Conservation (phyloP, 2,329 filamentous ascomycete genomes). For the Diplodia seriata region DNA sequence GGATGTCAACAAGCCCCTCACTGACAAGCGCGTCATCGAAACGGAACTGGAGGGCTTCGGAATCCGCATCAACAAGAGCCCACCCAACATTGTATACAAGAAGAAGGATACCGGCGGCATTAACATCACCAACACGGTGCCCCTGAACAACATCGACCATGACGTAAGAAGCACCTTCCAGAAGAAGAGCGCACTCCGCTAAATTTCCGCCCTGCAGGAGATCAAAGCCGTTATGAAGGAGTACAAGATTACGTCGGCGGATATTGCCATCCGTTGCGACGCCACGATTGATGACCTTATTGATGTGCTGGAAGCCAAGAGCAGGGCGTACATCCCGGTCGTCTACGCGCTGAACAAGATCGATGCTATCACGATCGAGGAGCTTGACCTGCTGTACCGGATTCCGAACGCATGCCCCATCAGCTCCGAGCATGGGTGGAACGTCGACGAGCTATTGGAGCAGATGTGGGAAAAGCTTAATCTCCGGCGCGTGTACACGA, state of each 20-base stretch:
- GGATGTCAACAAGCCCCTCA: conserved; percentile 97
- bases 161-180: conserved; percentile 58
- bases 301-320: conserved; percentile 92
- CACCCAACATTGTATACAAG: conserved; percentile 98
- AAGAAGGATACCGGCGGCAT: conserved; percentile 99
- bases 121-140: conserved; percentile 93
- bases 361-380: conserved; percentile 96
- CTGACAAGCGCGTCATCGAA: conserved; percentile 96
- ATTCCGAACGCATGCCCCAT: conserved; percentile 98
- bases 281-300: conserved; percentile 97
- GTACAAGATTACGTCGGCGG: conserved; percentile 94
- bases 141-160: conserved; percentile 88
- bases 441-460: conserved; percentile 94
- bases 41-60: conserved; percentile 95
- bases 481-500: conserved; percentile 92
- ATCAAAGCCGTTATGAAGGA: conserved; percentile 98
- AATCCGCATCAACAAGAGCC: conserved; percentile 95
- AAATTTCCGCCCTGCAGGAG: conserved; percentile 59
- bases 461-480: conserved; percentile 98
- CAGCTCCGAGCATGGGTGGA: conserved; percentile 95
- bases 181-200: conserved; percentile 5
- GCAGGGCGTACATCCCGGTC: conserved; percentile 96
- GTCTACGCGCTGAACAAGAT: conserved; percentile 99
- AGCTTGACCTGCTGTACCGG: conserved; percentile 92
- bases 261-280: conserved; percentile 97